Evolutionary conservation across 805 yeast species (phyloP), one percentile per base, ranked within the genome.

Genomic region (Komagataella populi): DNA sequence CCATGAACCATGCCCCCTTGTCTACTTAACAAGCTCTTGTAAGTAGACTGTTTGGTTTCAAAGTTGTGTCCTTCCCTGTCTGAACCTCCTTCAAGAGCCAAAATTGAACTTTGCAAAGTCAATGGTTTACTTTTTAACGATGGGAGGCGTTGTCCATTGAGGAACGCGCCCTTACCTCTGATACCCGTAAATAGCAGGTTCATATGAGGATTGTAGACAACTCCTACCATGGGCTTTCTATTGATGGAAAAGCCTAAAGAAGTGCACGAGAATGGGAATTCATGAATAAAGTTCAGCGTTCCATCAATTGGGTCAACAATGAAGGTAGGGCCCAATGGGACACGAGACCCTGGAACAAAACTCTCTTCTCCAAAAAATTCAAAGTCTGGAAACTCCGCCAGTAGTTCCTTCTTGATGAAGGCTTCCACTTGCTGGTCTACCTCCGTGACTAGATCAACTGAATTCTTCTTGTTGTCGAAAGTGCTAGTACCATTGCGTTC

Each of bases 291-390:
- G 62, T 81, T 77, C 4, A 84, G 79, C 1, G 86, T 81, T 10
- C 85, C 85, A 56, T 80, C 84, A 59, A 78, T 76, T 46, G 83
- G 83, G 58, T 80, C 85, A 17, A 81, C 81, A 51, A 81, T 73
- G 58, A 81, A 81, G 1, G 84, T 80, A 18, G 85, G 85, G 3
- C 66, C 75, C 45, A 70, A 70, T 1, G 74, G 65, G 14, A 81
- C 64, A 48, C 59, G 60, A 3, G 81, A 69, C 1, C 81, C 83
- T 3, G 72, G 71, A 10, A 73, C 65, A 54, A 69, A 80, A 20
- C 79, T 69, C 60, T 81, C 86, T 59, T 81, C 86, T 24, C 85
- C 86, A 59, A 81, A 69, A 61, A 80, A 81, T 55, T 68, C 66
- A 59, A 61, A 81, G 18, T 64, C 60, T 10, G 84, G 84, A 57